Evolutionary conservation across 2,329 filamentous ascomycete species (phyloP), one percentile per base, ranked within the genome.

Genomic region (Pleurostoma richardsiae): DNA sequence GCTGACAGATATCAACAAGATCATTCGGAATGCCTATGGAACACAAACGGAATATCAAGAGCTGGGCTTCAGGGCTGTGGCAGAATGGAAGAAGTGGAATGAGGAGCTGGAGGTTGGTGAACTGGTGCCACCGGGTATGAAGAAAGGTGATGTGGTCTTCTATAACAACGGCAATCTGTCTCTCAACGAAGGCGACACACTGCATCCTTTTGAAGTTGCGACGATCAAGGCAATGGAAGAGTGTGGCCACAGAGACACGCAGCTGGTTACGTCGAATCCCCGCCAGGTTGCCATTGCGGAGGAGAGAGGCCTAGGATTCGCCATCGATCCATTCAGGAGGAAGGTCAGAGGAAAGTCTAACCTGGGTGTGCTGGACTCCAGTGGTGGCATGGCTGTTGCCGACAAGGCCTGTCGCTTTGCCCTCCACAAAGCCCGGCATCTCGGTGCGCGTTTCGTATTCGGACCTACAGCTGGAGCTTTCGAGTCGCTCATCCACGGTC

Each of bases 381-480:
- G 64, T 0, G 74, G 70, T 10, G 75, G 75, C 4, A 64, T 71
- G 29, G 66, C 66, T 2, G 53, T 66, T 11, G 73, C 73, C 0
- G 69, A 73, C 46, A 73, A 71, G 46, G 70, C 71, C 1, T 77
- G 73, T 46, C 59, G 59, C 0, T 70, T 68, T 44, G 72, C 69
- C 0, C 61, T 74, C 1, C 62, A 74, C 54, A 68, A 72, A 29
- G 70, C 70, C 1, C 55, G 55, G 10, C 51, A 44, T 4, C 55
- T 66, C 2, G 73, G 74, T 0, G 73, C 71, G 2, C 62, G 63
- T 38, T 66, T 72, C 39, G 49, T 75, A 3, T 61, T 77, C 2
- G 68, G 63, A 4, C 40, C 52, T 0, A 33, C 48, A 2, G 48
- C 50, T 5, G 69, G 69, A 2, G 41, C 50, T 4, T 61, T 72